These are phyloP conservation scores for Pistacia vera DNA, from an alignment of 345 rosid species.

Conservation along the genomic window DNA sequence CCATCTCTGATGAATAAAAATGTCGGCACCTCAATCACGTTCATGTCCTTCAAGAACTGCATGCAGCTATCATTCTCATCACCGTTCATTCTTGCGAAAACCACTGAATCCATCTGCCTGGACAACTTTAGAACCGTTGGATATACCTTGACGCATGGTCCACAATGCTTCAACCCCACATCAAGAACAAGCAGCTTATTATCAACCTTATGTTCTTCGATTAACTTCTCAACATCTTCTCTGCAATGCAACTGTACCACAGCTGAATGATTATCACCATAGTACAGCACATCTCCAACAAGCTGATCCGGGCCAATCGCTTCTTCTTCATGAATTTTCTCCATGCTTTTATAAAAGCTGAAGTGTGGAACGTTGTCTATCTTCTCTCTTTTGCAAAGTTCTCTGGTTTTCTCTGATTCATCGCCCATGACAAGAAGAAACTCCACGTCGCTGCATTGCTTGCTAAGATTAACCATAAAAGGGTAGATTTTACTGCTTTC, in stretches of 20 bases:
- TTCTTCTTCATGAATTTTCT: constrained; percentile 91
- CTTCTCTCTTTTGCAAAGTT: constrained; percentile 78
- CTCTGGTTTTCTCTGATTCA: constrained; percentile 75
- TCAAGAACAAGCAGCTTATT: constrained; percentile 80
- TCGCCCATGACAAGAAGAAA: constrained; percentile 87
- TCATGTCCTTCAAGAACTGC: constrained; percentile 82
- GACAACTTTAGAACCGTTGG: constrained; percentile 86
- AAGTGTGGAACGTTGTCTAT: constrained; percentile 83
- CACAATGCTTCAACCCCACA: constrained; percentile 87
- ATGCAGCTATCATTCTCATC: constrained; percentile 97
- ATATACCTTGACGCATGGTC: constrained; percentile 95
- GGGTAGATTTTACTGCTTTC: constrained; percentile 72
- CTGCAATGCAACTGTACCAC: constrained; percentile 76
- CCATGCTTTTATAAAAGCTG: constrained; percentile 85
- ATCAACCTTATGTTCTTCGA: constrained; percentile 66
- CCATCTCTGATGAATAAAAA: constrained; percentile 87
- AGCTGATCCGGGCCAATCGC: constrained; percentile 82
- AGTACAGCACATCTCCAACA: constrained; percentile 88
- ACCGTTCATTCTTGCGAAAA: constrained; percentile 90
- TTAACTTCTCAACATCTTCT: constrained; percentile 76
- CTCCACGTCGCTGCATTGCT: constrained; percentile 76
- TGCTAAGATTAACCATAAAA: constrained; percentile 83
- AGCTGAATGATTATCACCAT: constrained; percentile 85
- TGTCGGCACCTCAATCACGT: constrained; percentile 84
- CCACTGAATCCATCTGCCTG: constrained; percentile 75